Conservation (phyloP, 495 filamentous ascomycete species). For the Wilcoxina mikolae region DNA sequence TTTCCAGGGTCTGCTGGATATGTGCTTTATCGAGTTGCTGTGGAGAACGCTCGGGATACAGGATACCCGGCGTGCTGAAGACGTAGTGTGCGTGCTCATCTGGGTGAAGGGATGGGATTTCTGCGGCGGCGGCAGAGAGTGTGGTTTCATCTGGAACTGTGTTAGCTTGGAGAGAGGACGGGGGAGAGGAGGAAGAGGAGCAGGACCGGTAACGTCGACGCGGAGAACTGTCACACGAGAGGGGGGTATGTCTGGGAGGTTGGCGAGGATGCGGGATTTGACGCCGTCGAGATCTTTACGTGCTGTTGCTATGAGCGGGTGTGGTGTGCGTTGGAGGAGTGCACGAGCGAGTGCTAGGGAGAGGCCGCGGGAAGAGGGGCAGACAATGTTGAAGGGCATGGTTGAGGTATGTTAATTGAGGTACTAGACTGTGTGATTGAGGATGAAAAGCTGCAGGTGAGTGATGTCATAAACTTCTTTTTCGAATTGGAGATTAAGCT, state of each 20-base stretch:
- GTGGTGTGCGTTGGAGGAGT: conserved; percentile 46
- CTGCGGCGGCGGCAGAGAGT: conserved; percentile 33
- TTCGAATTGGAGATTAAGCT: too few species aligned
- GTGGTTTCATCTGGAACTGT: conserved; percentile 35
- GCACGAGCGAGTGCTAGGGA: conserved; percentile 55
- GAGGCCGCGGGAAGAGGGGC: conserved; percentile 60
- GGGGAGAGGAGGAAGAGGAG: conserved; percentile 31
- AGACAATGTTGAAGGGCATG: conserved; percentile 33
- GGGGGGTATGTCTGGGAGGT: background rate
- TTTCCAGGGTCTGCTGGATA: conserved; percentile 46
- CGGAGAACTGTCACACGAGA: conserved; percentile 37
- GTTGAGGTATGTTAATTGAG: background rate
- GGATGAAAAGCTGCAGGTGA: too few species aligned
- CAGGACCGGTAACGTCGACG: conserved; percentile 45
- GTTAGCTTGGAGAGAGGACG: conserved; percentile 29
- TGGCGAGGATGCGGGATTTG: conserved; percentile 37
- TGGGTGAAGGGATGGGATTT: conserved; percentile 36
- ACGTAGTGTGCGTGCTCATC: conserved; percentile 49
- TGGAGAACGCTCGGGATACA: conserved; percentile 61
- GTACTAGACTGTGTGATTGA: too few species aligned
- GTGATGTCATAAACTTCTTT: too few species aligned
- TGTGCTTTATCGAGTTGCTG: conserved; percentile 41
- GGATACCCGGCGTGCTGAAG: conserved; percentile 55
- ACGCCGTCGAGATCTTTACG: conserved; percentile 41
- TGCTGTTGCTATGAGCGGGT: conserved; percentile 60